Evolutionary conservation across 768 basidiomycete species (phyloP).

Genomic region (Holtermanniella nyarrowii): DNA sequence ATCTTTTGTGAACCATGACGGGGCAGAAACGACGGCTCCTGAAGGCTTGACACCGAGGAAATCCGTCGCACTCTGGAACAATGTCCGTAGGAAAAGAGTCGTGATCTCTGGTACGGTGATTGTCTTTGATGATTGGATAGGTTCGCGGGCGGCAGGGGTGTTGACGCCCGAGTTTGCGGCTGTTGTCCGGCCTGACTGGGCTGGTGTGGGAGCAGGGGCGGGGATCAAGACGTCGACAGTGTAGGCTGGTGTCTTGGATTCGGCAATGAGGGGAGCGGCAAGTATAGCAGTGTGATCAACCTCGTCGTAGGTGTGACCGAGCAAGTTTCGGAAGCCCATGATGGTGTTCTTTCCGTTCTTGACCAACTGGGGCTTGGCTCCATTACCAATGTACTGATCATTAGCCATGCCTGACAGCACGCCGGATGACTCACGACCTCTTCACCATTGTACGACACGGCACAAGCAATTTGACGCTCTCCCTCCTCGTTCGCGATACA

Average conservation of each 20-base stretch:
- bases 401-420: slow-evolving; percentile 10
- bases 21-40: slow-evolving; percentile 75
- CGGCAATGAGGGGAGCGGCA: slow-evolving; percentile 61
- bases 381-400: slow-evolving; percentile 83
- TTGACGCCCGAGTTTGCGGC: slow-evolving; percentile 38
- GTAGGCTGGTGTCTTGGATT: slow-evolving; percentile 57
- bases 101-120: slow-evolving; percentile 75
- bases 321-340: slow-evolving; percentile 80
- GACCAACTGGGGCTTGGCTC: slow-evolving; percentile 85
- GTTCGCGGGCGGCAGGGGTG: slow-evolving; percentile 43
- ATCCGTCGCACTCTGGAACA: slow-evolving; percentile 76
- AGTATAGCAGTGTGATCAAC: slow-evolving; percentile 40
- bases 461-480: slow-evolving; percentile 93
- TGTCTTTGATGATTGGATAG: slow-evolving; percentile 54
- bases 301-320: slow-evolving; percentile 62
- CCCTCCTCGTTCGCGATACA: slow-evolving; percentile 98
- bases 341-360: slow-evolving; percentile 93
- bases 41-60: slow-evolving; percentile 66
- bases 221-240: slow-evolving; percentile 70
- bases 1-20: slow-evolving; percentile 58
- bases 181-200: slow-evolving; percentile 45
- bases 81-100: slow-evolving; percentile 70
- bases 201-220: slow-evolving; percentile 47
- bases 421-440: slow-evolving; percentile 57
- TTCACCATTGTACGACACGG: slow-evolving; percentile 80